Base-by-base conservation (phyloP, 306 rosid genomes). In the Citrullus mucosospermus region DNA sequence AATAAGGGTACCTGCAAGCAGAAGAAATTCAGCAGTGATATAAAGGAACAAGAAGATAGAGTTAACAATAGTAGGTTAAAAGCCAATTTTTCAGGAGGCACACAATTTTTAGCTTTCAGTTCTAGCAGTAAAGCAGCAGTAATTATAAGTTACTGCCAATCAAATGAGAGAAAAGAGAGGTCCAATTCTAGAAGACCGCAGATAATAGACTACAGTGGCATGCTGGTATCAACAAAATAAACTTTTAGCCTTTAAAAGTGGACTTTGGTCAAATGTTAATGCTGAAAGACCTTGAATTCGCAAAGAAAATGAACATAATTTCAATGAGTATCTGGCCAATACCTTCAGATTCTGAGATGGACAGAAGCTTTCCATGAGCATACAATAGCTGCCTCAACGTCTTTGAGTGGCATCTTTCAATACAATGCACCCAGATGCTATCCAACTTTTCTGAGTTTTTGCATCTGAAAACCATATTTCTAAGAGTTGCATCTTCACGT, bases 321-420 rank as follows among this genome's bases (percentile, higher is more conserved):
- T 32, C 62, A 74, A 74, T 32, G 43, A 65, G 14, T 78, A 65
- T 66, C 69, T 75, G 81, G 85, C 18, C 78, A 84, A 78, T 63
- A 92, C 99, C 98, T 86, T 92, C 96, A 82, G 88, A 86, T 87
- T 96, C 98, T 62, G 97, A 90, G 78, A 96, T 83, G 78, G 99
- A 92, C 82, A 96, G 91, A 80, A 96, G 98, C 84, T 90, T 91
- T 83, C 99, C 99, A 76, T 96, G 89, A 83, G 80, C 78, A 75
- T 80, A 88, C 63, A 96, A 91, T 70, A 96, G 86, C 88, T 90
- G 99, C 82, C 91, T 88, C 84, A 96, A 81, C 59, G 99, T 92
- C 88, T 90, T 96, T 22, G 98, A 96, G 82, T 96, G 99, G 74
- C 99, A 96, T 80, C 81, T 88, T 86, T 82, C 91, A 30, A 95